These are phyloP conservation scores for Chenopodium quinoa DNA, from an alignment of 148 eudicot species.

Conservation along the genomic window DNA sequence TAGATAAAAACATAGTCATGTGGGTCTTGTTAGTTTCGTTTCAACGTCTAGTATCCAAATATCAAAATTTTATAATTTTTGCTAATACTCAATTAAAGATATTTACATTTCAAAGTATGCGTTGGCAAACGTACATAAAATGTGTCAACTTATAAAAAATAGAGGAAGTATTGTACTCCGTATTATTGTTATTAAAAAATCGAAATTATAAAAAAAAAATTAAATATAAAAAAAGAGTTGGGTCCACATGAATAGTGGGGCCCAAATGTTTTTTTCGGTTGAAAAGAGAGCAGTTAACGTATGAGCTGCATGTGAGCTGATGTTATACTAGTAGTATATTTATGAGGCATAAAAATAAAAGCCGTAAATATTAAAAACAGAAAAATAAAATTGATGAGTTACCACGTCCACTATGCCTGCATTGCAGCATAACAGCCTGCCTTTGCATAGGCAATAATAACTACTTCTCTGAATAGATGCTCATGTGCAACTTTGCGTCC, in stretches of 20 bases:
- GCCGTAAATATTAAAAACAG: not conserved
- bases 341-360: not conserved
- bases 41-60: too few species aligned
- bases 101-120: too few species aligned
- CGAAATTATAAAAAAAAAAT: too few species aligned
- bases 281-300: slow-evolving; percentile 11
- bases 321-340: not conserved
- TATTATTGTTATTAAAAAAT: too few species aligned
- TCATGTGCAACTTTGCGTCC: not conserved
- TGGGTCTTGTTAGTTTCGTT: too few species aligned
- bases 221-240: not conserved
- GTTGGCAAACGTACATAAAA: too few species aligned
- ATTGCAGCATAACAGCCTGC: not conserved
- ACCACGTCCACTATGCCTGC: not conserved
- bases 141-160: too few species aligned
- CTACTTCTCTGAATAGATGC: not conserved
- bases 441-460: not conserved
- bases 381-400: not conserved
- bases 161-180: too few species aligned
- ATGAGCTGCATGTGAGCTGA: slow-evolving; percentile 25
- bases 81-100: too few species aligned
- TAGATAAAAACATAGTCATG: too few species aligned
- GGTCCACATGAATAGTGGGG: not conserved
- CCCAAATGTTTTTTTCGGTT: slow-evolving; percentile 4
- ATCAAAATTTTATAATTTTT: too few species aligned